Evolutionary conservation across 2,329 filamentous ascomycete species (phyloP), one percentile per base, ranked within the genome.

Genomic region (Epichloe festucae): DNA sequence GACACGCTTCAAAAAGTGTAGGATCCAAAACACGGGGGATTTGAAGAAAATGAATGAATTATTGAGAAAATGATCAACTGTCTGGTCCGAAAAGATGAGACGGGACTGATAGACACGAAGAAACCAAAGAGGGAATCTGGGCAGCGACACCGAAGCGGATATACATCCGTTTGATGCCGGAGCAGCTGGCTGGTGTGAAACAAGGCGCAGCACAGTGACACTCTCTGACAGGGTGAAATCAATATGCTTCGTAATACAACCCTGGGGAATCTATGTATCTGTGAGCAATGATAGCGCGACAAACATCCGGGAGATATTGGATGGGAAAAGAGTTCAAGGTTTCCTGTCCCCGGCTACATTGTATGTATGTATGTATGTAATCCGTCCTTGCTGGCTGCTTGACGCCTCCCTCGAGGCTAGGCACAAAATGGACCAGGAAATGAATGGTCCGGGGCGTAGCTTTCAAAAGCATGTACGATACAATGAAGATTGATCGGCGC

Each of bases 151-250:
- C 23, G 41, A 53, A 52, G 48, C 19, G 52, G 41, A 51, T 50
- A 48, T 49, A 41, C 51, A 34, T 17, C 39, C 36, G 34, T 40
- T 38, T 39, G 46, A 58, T 62, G 15, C 63, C 61, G 67, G 60
- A 63, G 63, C 62, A 68, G 62, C 59, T 48, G 35, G 46, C 35
- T 61, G 64, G 56, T 58, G 73, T 76, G 63, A 67, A 70, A 76
- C 74, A 70, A 70, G 71, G 71, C 71, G 70, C 68, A 72, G 71
- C 70, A 71, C 67, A 64, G 73, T 73, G 68, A 71, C 71, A 75
- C 72, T 71, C 46, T 40, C 40, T 45, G 48, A 43, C 46, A 36
- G 47, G 41, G 38, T 38, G 44, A 42, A 49, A 52, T 52, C 52
- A 52, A 34, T 27, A 38, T 41, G 46, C 64, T 63, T 63, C 66